Base-by-base conservation (phyloP, 2,329 filamentous ascomycete genomes). In the Tolypocladium inflatum region DNA sequence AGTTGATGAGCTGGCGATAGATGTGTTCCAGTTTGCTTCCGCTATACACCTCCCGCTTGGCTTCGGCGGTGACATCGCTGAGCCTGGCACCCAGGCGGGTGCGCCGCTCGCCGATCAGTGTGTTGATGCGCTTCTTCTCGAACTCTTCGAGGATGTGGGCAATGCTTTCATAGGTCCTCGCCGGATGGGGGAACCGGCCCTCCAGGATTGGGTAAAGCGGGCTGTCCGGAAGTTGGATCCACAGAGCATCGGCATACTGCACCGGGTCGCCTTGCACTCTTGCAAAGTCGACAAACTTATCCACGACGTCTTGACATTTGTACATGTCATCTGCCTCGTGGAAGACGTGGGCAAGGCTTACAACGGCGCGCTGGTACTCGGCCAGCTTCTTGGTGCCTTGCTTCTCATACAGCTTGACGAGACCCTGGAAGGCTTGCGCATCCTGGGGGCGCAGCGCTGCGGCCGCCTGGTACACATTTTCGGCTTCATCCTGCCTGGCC, bases 61-160 rank as follows among this genome's bases (percentile, higher is more conserved):
- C 94, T 60, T 97, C 90, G 2, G 83, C 71, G 0, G 89, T 96
- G 26, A 97, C 93, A 61, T 94, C 88, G 45, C 84, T 86, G 58
- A 96, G 80, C 52, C 84, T 88, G 11, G 92, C 91, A 48, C 94
- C 94, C 3, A 99, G 80, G 42, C 94, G 83, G 1, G 92, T 96
- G 62, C 92, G 83, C 50, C 94, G 84, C 72, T 96, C 91, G 38
- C 88, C 91, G 63, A 99, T 95, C 59, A 96, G 84, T 4, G 83
- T 89, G 69, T 96, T 96, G 70, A 97, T 93, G 38, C 85, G 87
- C 68, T 93, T 88, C 68, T 89, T 92, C 73, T 99, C 94, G 60
- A 94, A 90, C 2, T 83, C 77, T 68, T 97, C 94, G 3, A 90
- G 80, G 23, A 96, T 89, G 64, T 94, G 87, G 17, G 90, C 89